Conservation (phyloP, 805 yeast genomes). For the Spathaspora boniae region DNA sequence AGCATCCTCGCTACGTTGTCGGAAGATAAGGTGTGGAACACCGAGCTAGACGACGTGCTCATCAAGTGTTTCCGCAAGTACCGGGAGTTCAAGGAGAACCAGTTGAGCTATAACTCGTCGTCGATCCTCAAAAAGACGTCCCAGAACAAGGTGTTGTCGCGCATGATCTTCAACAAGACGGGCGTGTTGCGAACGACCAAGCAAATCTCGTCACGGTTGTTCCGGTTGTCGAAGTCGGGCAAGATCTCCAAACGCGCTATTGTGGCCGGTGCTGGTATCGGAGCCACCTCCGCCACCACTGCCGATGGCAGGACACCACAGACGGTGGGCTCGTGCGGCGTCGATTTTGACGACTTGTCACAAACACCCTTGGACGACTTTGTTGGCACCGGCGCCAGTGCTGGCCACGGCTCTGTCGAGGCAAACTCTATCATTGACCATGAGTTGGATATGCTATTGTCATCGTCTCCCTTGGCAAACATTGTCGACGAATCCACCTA, state of each 20-base stretch:
- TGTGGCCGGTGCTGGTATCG: background rate
- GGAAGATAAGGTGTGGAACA: slow-evolving; percentile 31
- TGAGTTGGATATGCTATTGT: slow-evolving; percentile 27
- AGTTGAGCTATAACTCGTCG: slow-evolving; percentile 16
- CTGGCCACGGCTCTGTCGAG: slow-evolving; percentile 16
- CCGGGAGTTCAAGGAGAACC: slow-evolving; percentile 26
- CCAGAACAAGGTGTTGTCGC: slow-evolving; percentile 38
- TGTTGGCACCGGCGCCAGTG: slow-evolving; percentile 10
- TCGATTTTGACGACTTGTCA: slow-evolving; percentile 24
- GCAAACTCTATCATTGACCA: slow-evolving; percentile 26
- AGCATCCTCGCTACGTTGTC: slow-evolving; percentile 1
- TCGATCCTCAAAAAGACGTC: slow-evolving; percentile 29
- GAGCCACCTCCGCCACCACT: background rate
- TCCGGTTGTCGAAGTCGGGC: slow-evolving; percentile 24
- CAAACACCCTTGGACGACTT: slow-evolving; percentile 27
- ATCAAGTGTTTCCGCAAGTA: slow-evolving; percentile 34
- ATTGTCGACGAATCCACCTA: slow-evolving; percentile 4
- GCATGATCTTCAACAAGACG: slow-evolving; percentile 36
- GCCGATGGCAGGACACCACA: background rate
- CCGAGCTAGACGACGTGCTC: slow-evolving; percentile 32
- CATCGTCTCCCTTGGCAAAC: slow-evolving; percentile 21
- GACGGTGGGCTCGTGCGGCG: slow-evolving; percentile 10
- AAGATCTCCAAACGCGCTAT: slow-evolving; percentile 16
- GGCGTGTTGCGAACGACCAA: slow-evolving; percentile 34
- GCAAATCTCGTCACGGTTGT: slow-evolving; percentile 33